Base-by-base conservation (phyloP, 192 early-diverging fungal genomes). In the Thoreauomyces humboldtii region DNA sequence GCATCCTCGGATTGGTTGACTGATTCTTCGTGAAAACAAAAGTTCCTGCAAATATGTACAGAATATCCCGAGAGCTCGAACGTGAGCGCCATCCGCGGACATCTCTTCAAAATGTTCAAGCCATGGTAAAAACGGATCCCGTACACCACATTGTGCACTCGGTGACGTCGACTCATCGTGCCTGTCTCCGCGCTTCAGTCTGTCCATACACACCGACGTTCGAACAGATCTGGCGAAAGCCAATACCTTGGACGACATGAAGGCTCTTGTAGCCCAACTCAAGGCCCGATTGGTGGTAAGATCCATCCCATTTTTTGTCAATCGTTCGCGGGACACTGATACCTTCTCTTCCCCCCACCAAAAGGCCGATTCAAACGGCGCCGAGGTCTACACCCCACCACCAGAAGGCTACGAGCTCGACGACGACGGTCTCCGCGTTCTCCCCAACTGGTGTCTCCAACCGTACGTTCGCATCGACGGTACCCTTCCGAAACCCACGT, bases 91-190 rank as follows among this genome's bases (percentile, higher is more conserved):
- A 90, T 92, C 25, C 86, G 92, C 22, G 93, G 80, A 0, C 96
- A 99, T 66, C 48, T 99, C 61, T 99, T 99, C 73, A 98, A 96
- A 72, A 78, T 99, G 35, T 92, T 94, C 73, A 80, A 72, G 7
- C 70, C 77, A 37, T 74, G 66, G 70, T 77, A 59, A 29, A n/a
- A n/a, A n/a, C n/a, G n/a, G n/a, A n/a, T n/a, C n/a, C n/a, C n/a
- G n/a, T n/a, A n/a, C n/a, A n/a, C n/a, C n/a, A n/a, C n/a, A n/a
- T n/a, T n/a, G n/a, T n/a, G n/a, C n/a, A n/a, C n/a, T n/a, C n/a
- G n/a, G n/a, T n/a, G n/a, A n/a, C n/a, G n/a, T n/a, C n/a, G n/a
- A n/a, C n/a, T n/a, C n/a, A n/a, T n/a, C n/a, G n/a, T n/a, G n/a
- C n/a, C n/a, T n/a, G n/a, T n/a, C n/a, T n/a, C n/a, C n/a, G n/a